Conservation (phyloP, 768 basidiomycete species). For the Auricularia sp. region DNA sequence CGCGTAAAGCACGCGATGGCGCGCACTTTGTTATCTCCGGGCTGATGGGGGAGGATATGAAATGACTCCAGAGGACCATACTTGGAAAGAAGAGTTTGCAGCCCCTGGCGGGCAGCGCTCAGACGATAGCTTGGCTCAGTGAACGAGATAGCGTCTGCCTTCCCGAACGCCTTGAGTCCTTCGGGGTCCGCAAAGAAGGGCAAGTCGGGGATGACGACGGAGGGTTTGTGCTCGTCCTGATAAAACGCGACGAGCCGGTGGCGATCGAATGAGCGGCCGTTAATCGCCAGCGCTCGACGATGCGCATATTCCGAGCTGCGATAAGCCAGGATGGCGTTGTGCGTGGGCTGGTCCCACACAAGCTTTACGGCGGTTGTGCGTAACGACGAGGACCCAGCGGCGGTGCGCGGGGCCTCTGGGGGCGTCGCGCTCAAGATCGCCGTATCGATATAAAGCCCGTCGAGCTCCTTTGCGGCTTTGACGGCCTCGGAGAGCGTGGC, state of each 20-base stretch:
- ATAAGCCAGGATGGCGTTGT: neutral
- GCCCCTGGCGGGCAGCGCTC: neutral
- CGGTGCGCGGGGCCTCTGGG: neutral
- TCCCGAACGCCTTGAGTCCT: neutral
- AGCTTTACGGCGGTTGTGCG: neutral
- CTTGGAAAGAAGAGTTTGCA: conserved; percentile 20
- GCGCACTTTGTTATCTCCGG: conserved; percentile 36
- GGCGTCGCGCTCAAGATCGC: neutral
- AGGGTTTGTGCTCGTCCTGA: neutral
- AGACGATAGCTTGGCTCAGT: neutral
- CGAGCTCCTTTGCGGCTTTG: neutral
- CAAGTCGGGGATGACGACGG: neutral
- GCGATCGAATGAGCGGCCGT: neutral
- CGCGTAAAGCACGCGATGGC: conserved; percentile 49
- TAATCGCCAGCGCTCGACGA: neutral
- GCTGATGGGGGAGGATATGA: conserved; percentile 44
- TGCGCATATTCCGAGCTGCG: neutral
- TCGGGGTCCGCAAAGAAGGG: neutral
- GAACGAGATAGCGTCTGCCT: neutral
- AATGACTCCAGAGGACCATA: conserved; percentile 35
- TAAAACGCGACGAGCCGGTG: neutral
- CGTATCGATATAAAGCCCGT: neutral
- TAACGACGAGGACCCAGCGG: neutral
- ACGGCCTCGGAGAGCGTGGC: neutral
- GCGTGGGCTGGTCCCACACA: neutral